These are phyloP conservation scores for Rhododendron mucronatum DNA, from an alignment of 148 eudicot genomes.

Conservation along the genomic window DNA sequence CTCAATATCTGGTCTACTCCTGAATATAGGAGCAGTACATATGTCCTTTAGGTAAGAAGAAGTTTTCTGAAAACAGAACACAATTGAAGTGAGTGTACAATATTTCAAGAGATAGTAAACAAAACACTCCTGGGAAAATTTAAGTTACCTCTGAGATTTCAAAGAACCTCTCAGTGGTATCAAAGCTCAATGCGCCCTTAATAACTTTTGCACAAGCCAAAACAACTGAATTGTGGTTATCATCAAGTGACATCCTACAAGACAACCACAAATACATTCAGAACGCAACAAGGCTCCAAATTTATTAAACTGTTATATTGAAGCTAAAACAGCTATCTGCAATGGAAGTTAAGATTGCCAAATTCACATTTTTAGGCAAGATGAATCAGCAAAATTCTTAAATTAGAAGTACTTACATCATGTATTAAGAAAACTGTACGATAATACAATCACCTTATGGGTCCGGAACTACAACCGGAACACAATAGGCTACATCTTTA, in stretches of 20 bases:
- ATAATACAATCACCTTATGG: neutral
- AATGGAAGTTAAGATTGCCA: neutral
- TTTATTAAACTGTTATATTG: neutral
- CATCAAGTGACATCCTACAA: slow-evolving; percentile 83
- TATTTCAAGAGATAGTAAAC: neutral
- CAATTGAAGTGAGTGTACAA: neutral
- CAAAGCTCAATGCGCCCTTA: slow-evolving; percentile 62
- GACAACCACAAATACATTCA: slow-evolving; percentile 8
- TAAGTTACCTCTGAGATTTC: slow-evolving; percentile 58
- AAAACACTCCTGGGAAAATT: neutral
- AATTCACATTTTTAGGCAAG: neutral
- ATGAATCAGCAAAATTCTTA: neutral
- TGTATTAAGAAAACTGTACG: neutral
- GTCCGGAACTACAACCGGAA: neutral
- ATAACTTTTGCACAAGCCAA: slow-evolving; percentile 81
- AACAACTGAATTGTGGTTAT: slow-evolving; percentile 78
- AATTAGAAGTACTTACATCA: neutral
- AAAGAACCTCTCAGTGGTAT: slow-evolving; percentile 55
- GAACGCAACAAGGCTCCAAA: neutral
- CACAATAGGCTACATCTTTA: neutral
- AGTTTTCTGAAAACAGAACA: slow-evolving; percentile 44
- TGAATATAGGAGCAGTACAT: slow-evolving; percentile 83
- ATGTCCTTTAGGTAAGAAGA: slow-evolving; percentile 39
- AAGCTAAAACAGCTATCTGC: neutral
- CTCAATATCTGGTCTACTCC: slow-evolving; percentile 70